A percentile compares a stretch with the other conserved stretches of the same genome.
Conservation (phyloP, 2,329 filamentous ascomycete genomes). For the Fusarium bulbicola region DNA sequence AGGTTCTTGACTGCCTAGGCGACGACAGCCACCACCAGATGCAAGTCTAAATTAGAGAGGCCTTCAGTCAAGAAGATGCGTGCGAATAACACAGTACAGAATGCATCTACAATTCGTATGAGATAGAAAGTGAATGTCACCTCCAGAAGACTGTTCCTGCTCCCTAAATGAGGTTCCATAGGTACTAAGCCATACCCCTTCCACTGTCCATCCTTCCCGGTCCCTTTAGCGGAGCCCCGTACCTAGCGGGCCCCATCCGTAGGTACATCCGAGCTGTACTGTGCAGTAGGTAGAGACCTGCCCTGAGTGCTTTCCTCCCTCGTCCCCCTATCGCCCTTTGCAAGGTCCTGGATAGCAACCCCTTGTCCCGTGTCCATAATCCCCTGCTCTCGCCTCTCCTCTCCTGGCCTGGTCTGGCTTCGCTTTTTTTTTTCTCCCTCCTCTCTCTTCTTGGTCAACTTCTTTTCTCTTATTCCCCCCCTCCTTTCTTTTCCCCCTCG, state of each 20-base stretch:
- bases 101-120: neutral
- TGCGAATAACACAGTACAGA: constrained; percentile 17
- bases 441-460: constrained; percentile 40
- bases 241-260: constrained; percentile 22
- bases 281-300: neutral
- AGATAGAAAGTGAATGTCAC: neutral
- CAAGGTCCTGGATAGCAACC: constrained; percentile 41
- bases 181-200: constrained; percentile 10
- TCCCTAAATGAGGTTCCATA: constrained; percentile 11
- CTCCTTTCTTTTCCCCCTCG: constrained; percentile 39
- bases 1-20: constrained; percentile 12
- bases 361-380: constrained; percentile 44
- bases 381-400: constrained; percentile 42
- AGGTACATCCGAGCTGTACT: constrained; percentile 7
- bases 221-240: constrained; percentile 32
- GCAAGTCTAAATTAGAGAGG: constrained; percentile 12
- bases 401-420: constrained; percentile 36
- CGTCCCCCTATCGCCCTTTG: constrained; percentile 41
- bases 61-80: neutral
- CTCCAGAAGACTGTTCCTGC: neutral
- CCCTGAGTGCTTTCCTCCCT: constrained; percentile 18
- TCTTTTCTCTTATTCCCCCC: constrained; percentile 37
- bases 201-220: constrained; percentile 13
- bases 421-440: constrained; percentile 39
- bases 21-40: constrained; percentile 23